Evolutionary conservation across 495 filamentous ascomycete genomes (phyloP).

Genomic region (Penicillium diatomitis): DNA sequence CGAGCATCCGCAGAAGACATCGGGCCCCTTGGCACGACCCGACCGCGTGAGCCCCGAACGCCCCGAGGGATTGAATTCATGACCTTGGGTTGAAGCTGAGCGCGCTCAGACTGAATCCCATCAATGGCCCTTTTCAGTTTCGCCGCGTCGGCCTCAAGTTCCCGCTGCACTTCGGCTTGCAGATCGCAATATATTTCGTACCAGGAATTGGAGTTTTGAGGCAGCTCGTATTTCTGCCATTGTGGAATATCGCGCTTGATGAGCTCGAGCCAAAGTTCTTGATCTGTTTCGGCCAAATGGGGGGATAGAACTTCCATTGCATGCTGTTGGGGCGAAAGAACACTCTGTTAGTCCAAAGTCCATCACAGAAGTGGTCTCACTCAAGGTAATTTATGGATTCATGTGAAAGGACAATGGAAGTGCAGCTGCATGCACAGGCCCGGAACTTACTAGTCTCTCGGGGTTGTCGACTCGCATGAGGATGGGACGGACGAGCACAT

Average conservation of each 20-base stretch:
- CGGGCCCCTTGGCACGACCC: constrained; percentile 9
- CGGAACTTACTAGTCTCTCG: constrained; percentile 47
- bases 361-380: no score
- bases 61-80: constrained; percentile 13
- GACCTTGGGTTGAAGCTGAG: constrained; percentile 37
- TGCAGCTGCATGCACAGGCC: neutral
- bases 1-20: neutral
- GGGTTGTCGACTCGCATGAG: constrained; percentile 56
- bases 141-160: constrained; percentile 40
- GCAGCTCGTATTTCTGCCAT: constrained; percentile 48
- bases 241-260: constrained; percentile 59
- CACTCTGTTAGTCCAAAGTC: neutral
- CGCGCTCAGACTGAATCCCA: constrained; percentile 40
- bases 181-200: constrained; percentile 54
- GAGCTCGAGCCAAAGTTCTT: constrained; percentile 58
- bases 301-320: constrained; percentile 56
- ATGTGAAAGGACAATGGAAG: neutral
- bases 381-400: neutral
- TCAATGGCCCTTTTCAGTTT: constrained; percentile 40
- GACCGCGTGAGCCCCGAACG: constrained; percentile 7
- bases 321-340: constrained; percentile 22
- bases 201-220: constrained; percentile 50
- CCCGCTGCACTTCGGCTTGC: constrained; percentile 30
- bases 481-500: constrained; percentile 48
- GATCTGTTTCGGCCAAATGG: constrained; percentile 49